Conservation (phyloP, 2,329 filamentous ascomycete species). For the Nannizzia gypsea region DNA sequence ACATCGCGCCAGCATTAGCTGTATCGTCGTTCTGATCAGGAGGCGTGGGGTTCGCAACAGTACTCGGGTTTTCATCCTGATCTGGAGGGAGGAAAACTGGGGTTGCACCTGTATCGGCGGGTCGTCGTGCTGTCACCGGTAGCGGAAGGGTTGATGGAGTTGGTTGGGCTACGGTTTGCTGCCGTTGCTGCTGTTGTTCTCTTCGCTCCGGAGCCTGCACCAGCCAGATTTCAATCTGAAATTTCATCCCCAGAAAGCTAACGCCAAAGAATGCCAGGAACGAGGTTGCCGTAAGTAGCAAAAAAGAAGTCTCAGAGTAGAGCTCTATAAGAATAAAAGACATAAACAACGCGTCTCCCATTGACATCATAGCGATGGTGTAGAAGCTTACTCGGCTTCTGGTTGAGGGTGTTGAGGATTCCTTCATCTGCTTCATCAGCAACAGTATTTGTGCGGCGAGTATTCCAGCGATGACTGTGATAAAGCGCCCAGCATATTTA, state of each 20-base stretch:
- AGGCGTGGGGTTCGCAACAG: conserved; percentile 26
- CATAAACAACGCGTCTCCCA: conserved; percentile 50
- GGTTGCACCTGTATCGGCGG: conserved; percentile 38
- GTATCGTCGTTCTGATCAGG: conserved; percentile 28
- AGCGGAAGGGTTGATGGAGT: conserved; percentile 18
- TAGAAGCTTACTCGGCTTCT: conserved; percentile 53
- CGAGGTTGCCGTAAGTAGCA: conserved; percentile 44
- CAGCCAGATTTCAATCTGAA: conserved; percentile 56
- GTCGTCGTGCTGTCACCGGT: conserved; percentile 38
- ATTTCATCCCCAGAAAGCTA: conserved; percentile 52
- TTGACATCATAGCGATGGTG: conserved; percentile 48
- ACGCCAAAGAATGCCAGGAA: conserved; percentile 51
- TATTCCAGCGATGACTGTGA: conserved; percentile 41
- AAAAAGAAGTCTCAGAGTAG: conserved; percentile 43
- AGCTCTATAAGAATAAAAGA: conserved; percentile 46
- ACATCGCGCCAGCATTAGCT: conserved; percentile 45
- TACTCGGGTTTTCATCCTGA: conserved; percentile 35
- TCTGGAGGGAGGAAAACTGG: conserved; percentile 50
- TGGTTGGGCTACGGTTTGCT: conserved; percentile 11
- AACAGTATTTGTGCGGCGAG: conserved; percentile 44
- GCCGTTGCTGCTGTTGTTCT: conserved; percentile 21
- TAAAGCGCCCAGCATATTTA: conserved; percentile 40
- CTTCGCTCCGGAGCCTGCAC: conserved; percentile 42
- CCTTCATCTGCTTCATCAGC: conserved; percentile 51
- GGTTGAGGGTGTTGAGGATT: conserved; percentile 53